Conservation (phyloP, 1,139 yeast genomes). For the Taiozyma sp. region DNA sequence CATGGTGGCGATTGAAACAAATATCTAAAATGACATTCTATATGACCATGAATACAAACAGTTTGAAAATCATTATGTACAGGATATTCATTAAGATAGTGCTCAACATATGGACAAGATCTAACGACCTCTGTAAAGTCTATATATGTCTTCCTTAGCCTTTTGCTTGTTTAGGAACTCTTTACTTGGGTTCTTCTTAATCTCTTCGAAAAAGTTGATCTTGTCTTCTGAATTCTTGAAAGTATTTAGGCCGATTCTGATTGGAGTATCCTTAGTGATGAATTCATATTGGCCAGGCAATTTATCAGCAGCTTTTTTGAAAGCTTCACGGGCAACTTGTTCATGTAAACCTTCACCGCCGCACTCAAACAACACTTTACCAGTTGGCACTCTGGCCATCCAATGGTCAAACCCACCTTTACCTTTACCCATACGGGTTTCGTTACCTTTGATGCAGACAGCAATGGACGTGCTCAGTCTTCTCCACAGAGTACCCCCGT, state of each 20-base stretch:
- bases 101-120: neutral
- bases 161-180: constrained; percentile 45
- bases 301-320: constrained; percentile 87
- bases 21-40: constrained; percentile 1
- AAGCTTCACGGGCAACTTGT: constrained; percentile 84
- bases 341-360: constrained; percentile 70
- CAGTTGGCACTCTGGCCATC: constrained; percentile 96
- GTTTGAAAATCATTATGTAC: neutral
- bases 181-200: constrained; percentile 62
- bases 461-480: constrained; percentile 83
- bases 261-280: constrained; percentile 56
- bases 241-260: constrained; percentile 64
- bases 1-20: constrained; percentile 41
- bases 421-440: constrained; percentile 99
- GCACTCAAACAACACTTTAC: constrained; percentile 86
- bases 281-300: constrained; percentile 92
- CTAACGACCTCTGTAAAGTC: constrained; percentile 51
- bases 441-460: constrained; percentile 95
- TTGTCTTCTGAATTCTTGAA: constrained; percentile 37
- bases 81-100: neutral
- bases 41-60: neutral
- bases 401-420: constrained; percentile 97
- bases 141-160: constrained; percentile 46
- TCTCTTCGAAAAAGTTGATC: constrained; percentile 48
- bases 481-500: constrained; percentile 66